A percentile compares a stretch with the other conserved stretches of the same genome.
Conservation (phyloP, 768 basidiomycete genomes). For the Daedaleopsis nitida region DNA sequence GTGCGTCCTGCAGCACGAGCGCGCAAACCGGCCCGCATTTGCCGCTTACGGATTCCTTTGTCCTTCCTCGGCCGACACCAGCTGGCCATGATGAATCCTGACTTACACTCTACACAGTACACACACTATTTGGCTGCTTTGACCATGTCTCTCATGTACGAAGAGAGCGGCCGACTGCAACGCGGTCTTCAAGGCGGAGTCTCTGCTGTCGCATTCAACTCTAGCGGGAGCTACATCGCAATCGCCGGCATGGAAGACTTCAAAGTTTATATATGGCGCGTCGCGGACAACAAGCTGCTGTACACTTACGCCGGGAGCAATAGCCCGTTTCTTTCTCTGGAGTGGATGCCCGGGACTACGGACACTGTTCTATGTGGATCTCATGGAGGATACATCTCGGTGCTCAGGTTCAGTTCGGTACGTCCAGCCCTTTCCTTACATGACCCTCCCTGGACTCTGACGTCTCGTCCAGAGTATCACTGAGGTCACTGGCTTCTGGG, state of each 20-base stretch:
- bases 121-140: background rate
- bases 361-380: background rate
- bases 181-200: conserved; percentile 1
- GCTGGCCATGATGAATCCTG: background rate
- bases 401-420: background rate
- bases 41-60: background rate
- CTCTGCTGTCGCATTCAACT: background rate
- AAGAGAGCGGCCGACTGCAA: background rate
- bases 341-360: background rate
- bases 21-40: background rate
- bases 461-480: background rate
- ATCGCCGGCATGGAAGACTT: background rate
- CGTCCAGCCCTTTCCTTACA: background rate
- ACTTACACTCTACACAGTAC: background rate
- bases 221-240: background rate
- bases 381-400: background rate
- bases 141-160: background rate
- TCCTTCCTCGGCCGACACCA: background rate
- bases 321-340: background rate
- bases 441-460: background rate
- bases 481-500: background rate
- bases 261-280: background rate
- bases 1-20: background rate
- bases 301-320: background rate
- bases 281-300: background rate